phyloP scores from a whole-genome alignment of 768 basidiomycete species.

The Collybiopsis luxurians region DNA sequence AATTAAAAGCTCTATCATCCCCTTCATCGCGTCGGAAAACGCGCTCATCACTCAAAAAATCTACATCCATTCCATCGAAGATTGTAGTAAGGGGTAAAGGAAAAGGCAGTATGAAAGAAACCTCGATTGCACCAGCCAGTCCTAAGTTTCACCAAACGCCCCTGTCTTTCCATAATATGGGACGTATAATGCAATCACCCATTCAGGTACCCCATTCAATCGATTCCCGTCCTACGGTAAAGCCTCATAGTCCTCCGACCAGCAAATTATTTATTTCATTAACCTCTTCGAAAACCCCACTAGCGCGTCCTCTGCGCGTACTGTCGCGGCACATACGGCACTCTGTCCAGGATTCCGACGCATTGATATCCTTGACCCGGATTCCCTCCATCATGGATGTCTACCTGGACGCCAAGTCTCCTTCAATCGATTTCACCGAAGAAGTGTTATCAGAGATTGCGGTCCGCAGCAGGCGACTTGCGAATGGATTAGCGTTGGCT shows the following conservation, averaged over 20 bases:
- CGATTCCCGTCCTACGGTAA: no score
- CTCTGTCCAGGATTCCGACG: neutral
- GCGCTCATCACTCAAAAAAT: neutral
- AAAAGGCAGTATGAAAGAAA: no score
- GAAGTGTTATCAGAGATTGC: slow-evolving; percentile 27
- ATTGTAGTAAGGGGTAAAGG: neutral
- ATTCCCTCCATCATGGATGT: slow-evolving; percentile 45
- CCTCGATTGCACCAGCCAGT: no score
- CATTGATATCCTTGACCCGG: slow-evolving; percentile 10
- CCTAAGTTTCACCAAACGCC: neutral
- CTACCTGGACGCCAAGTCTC: slow-evolving; percentile 39
- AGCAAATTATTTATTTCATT: neutral
- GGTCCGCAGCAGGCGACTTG: slow-evolving; percentile 14
- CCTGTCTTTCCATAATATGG: neutral
- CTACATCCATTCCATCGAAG: neutral
- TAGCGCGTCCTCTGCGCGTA: neutral
- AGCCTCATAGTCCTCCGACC: neutral
- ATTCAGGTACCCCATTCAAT: no score
- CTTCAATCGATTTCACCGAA: slow-evolving; percentile 23
- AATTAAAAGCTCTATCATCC: neutral
- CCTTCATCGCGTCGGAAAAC: neutral
- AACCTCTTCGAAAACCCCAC: neutral
- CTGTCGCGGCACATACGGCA: neutral
- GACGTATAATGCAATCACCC: neutral
- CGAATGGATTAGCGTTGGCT: slow-evolving; percentile 5